Conservation (phyloP, 2,329 filamentous ascomycete genomes). For the Apiospora phragmitis region DNA sequence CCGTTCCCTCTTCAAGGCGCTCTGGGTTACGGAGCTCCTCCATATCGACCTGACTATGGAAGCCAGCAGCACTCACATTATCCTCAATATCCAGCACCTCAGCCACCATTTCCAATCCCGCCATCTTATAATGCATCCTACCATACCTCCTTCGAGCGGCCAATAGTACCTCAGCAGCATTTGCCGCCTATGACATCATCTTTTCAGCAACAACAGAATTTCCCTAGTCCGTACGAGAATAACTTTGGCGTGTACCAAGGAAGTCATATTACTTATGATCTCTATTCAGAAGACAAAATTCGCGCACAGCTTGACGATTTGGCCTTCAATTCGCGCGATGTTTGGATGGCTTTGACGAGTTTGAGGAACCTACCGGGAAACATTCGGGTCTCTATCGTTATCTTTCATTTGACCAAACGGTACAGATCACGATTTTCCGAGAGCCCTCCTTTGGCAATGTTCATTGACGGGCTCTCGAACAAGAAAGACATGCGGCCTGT, state of each 20-base stretch:
- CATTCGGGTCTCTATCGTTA: constrained; percentile 62
- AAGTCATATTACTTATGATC: constrained; percentile 13
- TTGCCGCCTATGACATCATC: neutral
- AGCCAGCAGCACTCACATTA: neutral
- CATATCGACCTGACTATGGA: neutral
- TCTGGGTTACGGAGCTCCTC: neutral
- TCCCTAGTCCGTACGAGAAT: neutral
- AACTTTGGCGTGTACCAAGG: constrained; percentile 13
- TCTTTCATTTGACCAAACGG: constrained; percentile 61
- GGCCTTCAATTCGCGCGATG: constrained; percentile 54
- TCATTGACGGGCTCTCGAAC: constrained; percentile 59
- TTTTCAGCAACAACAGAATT: neutral
- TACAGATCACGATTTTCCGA: constrained; percentile 60
- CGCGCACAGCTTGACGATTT: constrained; percentile 52
- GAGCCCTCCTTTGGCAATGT: constrained; percentile 56
- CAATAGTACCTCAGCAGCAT: neutral
- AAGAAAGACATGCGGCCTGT: constrained; percentile 58
- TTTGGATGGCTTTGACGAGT: constrained; percentile 62
- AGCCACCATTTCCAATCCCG: neutral
- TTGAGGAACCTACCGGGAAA: constrained; percentile 63
- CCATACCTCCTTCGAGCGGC: neutral
- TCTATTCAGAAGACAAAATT: constrained; percentile 39
- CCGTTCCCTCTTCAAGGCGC: neutral
- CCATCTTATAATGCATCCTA: neutral
- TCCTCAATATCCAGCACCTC: neutral